Percentiles rank a stretch among this genome's conserved stretches.
Conservation (phyloP, 768 basidiomycete species). For the Lactarius trivialis region DNA sequence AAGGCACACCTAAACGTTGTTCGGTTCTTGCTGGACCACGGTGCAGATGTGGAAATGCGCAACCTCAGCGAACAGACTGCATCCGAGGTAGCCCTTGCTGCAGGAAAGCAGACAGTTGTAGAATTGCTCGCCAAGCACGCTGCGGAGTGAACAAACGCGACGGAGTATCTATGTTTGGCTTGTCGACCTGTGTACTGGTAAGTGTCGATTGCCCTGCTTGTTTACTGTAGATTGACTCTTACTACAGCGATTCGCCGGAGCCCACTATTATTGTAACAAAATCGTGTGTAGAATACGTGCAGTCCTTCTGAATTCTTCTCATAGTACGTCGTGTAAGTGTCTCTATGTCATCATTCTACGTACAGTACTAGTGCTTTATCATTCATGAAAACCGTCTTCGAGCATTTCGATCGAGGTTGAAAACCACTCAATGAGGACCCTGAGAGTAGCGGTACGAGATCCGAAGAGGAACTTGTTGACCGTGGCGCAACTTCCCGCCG, state of each 20-base stretch:
- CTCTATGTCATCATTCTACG: neutral
- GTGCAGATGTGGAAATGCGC: too few species aligned
- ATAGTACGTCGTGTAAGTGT: neutral
- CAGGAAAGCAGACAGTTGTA: too few species aligned
- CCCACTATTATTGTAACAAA: neutral
- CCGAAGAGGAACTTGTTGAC: too few species aligned
- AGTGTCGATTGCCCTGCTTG: neutral
- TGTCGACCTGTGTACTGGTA: neutral
- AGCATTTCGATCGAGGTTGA: neutral
- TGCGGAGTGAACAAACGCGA: neutral
- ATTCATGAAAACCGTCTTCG: neutral
- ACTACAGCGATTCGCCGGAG: neutral
- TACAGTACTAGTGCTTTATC: neutral
- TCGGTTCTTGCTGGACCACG: too few species aligned
- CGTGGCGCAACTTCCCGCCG: too few species aligned
- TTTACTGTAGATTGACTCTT: neutral
- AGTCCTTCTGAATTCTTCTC: neutral
- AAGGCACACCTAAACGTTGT: too few species aligned
- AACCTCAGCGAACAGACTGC: too few species aligned
- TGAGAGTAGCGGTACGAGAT: neutral
- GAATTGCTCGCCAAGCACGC: too few species aligned
- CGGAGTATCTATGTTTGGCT: neutral
- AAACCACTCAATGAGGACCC: neutral
- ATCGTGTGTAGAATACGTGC: neutral
- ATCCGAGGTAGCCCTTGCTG: too few species aligned